phyloP scores from a whole-genome alignment of 1,139 yeast species.

The Scheffersomyces insectosa region DNA sequence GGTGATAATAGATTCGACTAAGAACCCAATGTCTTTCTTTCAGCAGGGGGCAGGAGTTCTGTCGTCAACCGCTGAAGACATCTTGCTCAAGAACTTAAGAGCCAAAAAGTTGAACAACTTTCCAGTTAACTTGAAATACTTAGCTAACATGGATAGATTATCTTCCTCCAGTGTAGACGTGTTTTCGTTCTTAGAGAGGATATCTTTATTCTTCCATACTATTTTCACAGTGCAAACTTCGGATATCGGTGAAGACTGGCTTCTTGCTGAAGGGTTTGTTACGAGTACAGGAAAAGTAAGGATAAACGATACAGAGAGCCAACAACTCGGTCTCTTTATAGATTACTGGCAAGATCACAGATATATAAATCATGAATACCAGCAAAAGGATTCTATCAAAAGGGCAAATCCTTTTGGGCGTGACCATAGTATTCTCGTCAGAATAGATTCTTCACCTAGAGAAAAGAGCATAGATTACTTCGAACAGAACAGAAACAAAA shows the following conservation, averaged over 20 bases:
- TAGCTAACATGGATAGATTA: slow-evolving; percentile 38
- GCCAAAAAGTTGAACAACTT: slow-evolving; percentile 27
- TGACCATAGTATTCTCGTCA: slow-evolving; percentile 15
- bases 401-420: slow-evolving; percentile 9
- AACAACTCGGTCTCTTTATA: slow-evolving; percentile 35
- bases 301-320: slow-evolving; percentile 23
- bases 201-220: slow-evolving; percentile 30
- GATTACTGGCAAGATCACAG: slow-evolving; percentile 41
- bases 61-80: slow-evolving; percentile 24
- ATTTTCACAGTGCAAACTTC: slow-evolving; percentile 23
- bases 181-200: slow-evolving; percentile 31
- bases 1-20: slow-evolving; percentile 6
- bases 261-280: slow-evolving; percentile 21
- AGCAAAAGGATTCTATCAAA: slow-evolving; percentile 4
- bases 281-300: slow-evolving; percentile 30
- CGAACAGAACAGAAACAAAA: slow-evolving; percentile 18
- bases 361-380: slow-evolving; percentile 26
- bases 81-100: slow-evolving; percentile 30
- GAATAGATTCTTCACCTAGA: slow-evolving; percentile 9
- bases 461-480: slow-evolving; percentile 16
- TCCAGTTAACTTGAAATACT: slow-evolving; percentile 37
- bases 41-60: slow-evolving; percentile 4
- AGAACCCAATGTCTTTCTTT: slow-evolving; percentile 5
- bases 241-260: slow-evolving; percentile 17
- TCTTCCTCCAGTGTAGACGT: slow-evolving; percentile 33